Base-by-base conservation (phyloP, 768 basidiomycete genomes). In the Suillus brevipes region DNA sequence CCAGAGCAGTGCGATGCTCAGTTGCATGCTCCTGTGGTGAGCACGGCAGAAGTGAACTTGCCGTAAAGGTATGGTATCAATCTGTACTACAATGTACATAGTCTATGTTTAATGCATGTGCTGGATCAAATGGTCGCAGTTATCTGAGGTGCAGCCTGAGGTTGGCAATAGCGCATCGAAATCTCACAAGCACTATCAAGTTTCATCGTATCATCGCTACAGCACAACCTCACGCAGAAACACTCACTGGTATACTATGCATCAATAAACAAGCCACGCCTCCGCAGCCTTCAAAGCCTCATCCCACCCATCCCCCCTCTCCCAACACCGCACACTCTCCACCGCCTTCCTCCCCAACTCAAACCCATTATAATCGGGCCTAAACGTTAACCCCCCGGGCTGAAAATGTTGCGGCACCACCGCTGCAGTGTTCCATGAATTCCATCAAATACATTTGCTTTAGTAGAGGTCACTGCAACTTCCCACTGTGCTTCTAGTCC, bases 361-460 rank as follows among this genome's bases (percentile, higher is more conserved):
- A 16, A 80, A 64, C 7, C 75, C 72, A 59, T 85, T 86, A 63
- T 86, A 85, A 34, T n/a, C n/a, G n/a, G n/a, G n/a, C n/a, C n/a
- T n/a, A n/a, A n/a, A n/a, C n/a, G n/a, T n/a, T n/a, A n/a, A n/a
- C n/a, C n/a, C n/a, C n/a, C n/a, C n/a, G n/a, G n/a, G n/a, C n/a
- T n/a, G n/a, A n/a, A n/a, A n/a, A n/a, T n/a, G n/a, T n/a, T n/a
- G n/a, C n/a, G n/a, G n/a, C n/a, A n/a, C n/a, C n/a, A n/a, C n/a
- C 28, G 28, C 28, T 28, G 28, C 28, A 3, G 28, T 28, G 28
- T 28, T 28, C 28, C 28, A 28, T 28, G 28, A 28, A 28, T 28
- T 1, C 28, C 28, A 28, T 28, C 28, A 28, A 28, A 1, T 28
- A 28, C 28, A 28, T 28, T 28, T 28, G 3, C 28, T 28, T 3